These are phyloP conservation scores for Scedosporium minutisporum DNA, from an alignment of 2,329 filamentous ascomycete genomes.

Conservation along the genomic window DNA sequence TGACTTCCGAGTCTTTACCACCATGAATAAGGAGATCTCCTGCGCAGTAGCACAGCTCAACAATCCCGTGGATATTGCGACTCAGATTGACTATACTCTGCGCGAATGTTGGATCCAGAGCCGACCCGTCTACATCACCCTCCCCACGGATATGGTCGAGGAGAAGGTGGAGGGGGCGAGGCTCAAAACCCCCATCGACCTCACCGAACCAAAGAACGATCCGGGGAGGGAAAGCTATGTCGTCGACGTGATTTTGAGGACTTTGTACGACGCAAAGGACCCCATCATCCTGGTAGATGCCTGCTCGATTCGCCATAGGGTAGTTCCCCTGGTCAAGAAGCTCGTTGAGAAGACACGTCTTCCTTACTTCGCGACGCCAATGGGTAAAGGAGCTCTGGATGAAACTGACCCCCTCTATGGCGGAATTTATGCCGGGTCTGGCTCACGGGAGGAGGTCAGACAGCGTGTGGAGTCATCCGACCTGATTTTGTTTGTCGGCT, in stretches of 20 bases:
- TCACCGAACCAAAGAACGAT: conserved; percentile 56
- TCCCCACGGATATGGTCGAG: conserved; percentile 72
- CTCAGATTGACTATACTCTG: conserved; percentile 69
- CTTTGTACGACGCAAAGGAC: conserved; percentile 60
- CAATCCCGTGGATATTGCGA: conserved; percentile 58
- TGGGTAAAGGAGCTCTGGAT: conserved; percentile 79
- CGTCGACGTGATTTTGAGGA: conserved; percentile 68
- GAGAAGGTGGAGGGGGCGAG: conserved; percentile 66
- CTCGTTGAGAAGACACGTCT: conserved; percentile 64
- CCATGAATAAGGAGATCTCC: conserved; percentile 67
- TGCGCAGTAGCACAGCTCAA: conserved; percentile 62
- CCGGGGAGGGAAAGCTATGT: conserved; percentile 68
- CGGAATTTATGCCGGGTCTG: conserved; percentile 77
- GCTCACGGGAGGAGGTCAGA: conserved; percentile 55
- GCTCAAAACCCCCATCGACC: conserved; percentile 60
- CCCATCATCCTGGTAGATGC: conserved; percentile 77
- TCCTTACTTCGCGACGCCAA: conserved; percentile 79
- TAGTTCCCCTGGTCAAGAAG: conserved; percentile 61
- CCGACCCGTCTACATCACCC: conserved; percentile 72
- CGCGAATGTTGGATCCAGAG: conserved; percentile 64
- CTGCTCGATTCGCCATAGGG: conserved; percentile 68
- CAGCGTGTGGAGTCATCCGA: conserved; percentile 59
- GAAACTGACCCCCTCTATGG: conserved; percentile 68
- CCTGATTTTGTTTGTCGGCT: conserved; percentile 60
- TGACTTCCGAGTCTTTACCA: conserved; percentile 72